Conservation (phyloP, 2,329 filamentous ascomycete genomes). For the Hypoxylon sp. region DNA sequence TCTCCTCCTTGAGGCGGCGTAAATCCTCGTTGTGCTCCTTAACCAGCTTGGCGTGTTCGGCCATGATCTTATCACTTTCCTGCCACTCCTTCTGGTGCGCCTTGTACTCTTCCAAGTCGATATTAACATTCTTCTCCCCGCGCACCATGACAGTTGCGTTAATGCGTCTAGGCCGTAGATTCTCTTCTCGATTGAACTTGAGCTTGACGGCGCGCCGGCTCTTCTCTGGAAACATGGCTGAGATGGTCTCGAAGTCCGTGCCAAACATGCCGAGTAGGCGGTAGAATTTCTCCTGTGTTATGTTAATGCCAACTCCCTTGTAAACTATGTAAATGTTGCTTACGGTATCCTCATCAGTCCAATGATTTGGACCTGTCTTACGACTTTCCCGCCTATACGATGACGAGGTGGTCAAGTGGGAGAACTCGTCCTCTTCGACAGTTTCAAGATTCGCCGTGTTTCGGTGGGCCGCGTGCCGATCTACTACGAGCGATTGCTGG, state of each 20-base stretch:
- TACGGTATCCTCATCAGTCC: slow-evolving; percentile 75
- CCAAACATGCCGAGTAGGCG: slow-evolving; percentile 80
- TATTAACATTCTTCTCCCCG: slow-evolving; percentile 68
- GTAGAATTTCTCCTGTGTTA: slow-evolving; percentile 75
- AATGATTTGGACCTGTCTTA: slow-evolving; percentile 73
- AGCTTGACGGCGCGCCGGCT: slow-evolving; percentile 81
- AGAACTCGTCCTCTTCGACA: slow-evolving; percentile 84
- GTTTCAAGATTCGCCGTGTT: slow-evolving; percentile 67
- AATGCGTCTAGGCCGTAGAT: slow-evolving; percentile 72
- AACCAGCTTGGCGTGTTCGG: slow-evolving; percentile 61
- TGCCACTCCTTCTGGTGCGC: slow-evolving; percentile 60
- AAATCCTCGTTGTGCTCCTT: slow-evolving; percentile 61
- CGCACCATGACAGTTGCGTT: slow-evolving; percentile 69
- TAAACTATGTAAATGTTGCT: background rate
- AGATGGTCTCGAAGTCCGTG: slow-evolving; percentile 86
- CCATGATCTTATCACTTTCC: slow-evolving; percentile 68
- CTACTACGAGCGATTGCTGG: slow-evolving; percentile 74
- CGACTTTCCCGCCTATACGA: slow-evolving; percentile 74
- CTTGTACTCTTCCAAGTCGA: slow-evolving; percentile 73
- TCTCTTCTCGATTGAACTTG: slow-evolving; percentile 86
- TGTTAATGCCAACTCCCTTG: slow-evolving; percentile 5
- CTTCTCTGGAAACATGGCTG: slow-evolving; percentile 78
- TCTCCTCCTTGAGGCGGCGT: slow-evolving; percentile 60
- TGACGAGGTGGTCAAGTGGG: slow-evolving; percentile 75
- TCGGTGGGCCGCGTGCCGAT: slow-evolving; percentile 71